Evolutionary conservation across 257 asterid species (phyloP).

Genomic region (Rhazya stricta): DNA sequence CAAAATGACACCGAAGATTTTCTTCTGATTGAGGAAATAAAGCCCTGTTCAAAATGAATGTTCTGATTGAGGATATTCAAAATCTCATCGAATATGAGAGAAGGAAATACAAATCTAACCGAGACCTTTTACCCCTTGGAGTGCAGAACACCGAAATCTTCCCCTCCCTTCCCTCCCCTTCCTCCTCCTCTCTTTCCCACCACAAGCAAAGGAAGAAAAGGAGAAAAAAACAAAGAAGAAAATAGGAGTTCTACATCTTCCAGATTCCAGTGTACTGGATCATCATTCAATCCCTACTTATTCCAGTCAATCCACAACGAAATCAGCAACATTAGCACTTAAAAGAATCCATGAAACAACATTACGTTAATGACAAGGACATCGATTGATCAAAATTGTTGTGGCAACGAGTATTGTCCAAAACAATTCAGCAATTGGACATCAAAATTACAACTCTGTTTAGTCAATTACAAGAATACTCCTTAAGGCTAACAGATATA

Average conservation of each 20-base stretch:
- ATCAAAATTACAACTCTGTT: constrained; percentile 1
- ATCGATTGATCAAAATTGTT: background rate
- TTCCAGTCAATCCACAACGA: background rate
- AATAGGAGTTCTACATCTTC: too few species aligned
- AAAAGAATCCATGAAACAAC: background rate
- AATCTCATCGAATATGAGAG: too few species aligned
- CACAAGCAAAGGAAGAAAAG: too few species aligned
- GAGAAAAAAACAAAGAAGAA: background rate
- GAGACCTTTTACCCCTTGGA: background rate
- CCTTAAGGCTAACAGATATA: background rate
- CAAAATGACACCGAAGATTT: too few species aligned
- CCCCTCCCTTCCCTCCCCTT: background rate
- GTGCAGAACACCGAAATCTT: background rate
- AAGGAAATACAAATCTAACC: too few species aligned
- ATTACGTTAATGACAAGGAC: background rate
- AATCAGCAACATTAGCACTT: background rate
- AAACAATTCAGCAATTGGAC: constrained; percentile 4
- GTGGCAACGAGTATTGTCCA: background rate
- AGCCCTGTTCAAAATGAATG: too few species aligned
- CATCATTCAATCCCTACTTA: too few species aligned
- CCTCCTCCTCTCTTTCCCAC: too few species aligned
- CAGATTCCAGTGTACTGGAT: background rate
- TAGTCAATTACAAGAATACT: background rate
- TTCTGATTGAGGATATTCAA: too few species aligned
- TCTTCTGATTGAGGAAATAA: too few species aligned